phyloP scores from a whole-genome alignment of 2,329 filamentous ascomycete species.

The Fusarium sp. region DNA sequence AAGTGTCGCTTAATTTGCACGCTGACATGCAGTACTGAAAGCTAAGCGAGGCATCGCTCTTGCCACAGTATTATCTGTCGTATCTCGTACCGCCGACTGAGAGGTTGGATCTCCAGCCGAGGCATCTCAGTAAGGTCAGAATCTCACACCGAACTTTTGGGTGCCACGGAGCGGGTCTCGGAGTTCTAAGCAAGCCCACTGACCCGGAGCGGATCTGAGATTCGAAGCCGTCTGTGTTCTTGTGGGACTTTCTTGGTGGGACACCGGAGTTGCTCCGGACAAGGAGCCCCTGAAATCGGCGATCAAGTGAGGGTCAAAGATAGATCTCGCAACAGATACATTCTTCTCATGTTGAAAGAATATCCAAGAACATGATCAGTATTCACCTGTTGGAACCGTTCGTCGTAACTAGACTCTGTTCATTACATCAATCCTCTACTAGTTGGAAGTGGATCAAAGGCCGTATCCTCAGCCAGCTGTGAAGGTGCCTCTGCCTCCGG shows the following conservation, averaged over 20 bases:
- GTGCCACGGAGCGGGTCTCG: slow-evolving; percentile 8
- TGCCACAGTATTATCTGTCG: not conserved
- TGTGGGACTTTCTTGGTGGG: not conserved
- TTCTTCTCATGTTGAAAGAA: not conserved
- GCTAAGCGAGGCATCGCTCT: slow-evolving; percentile 3
- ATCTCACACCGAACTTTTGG: not conserved
- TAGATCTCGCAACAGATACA: not conserved
- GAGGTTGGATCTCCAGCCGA: not conserved
- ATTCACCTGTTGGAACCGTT: not conserved
- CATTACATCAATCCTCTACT: slow-evolving; percentile 25
- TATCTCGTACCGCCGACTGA: not conserved
- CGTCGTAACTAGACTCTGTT: not conserved
- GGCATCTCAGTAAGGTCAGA: not conserved
- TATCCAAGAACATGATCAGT: not conserved
- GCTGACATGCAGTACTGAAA: not conserved
- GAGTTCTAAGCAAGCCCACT: not conserved
- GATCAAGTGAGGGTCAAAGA: not conserved
- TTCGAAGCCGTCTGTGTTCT: not conserved
- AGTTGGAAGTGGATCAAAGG: slow-evolving; percentile 23
- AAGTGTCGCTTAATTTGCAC: slow-evolving; percentile 4
- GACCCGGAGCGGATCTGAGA: not conserved
- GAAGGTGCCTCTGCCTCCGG: slow-evolving; percentile 41
- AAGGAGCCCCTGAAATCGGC: not conserved
- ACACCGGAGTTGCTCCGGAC: not conserved
- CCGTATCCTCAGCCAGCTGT: slow-evolving; percentile 25